Evolutionary conservation across 2,329 filamentous ascomycete species (phyloP), one percentile per base, ranked within the genome.

Genomic region (Cladosporium halotolerans): DNA sequence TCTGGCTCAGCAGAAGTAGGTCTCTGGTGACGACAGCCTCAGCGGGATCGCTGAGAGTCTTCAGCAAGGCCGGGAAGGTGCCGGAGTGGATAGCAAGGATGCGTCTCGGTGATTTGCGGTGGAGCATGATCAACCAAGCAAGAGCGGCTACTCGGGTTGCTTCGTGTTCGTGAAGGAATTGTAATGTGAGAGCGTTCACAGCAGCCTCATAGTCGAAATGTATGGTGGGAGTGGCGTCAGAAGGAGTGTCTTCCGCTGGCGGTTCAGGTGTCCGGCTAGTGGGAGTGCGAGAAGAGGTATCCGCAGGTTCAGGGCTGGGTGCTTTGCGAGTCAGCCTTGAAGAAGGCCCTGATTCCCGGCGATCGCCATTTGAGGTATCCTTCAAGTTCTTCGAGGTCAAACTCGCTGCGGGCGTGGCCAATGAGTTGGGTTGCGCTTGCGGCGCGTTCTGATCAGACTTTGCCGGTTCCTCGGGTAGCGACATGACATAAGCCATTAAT

Each of bases 41-140:
- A 7, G 92, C 88, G 7, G 92, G 89, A 69, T 99, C 93, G 0
- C 92, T 97, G 0, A 99, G 78, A 0, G 93, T 99, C 73, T 99
- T 99, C 32, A 99, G 82, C 31, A 99, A 76, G 16, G 92, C 93
- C 10, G 93, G 93, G 66, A 99, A 99, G 0, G 92, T 97, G 45
- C 92, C 93, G 65, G 97, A 93, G 60, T 97, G 96, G 66, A 96
- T 96, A 8, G 92, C 91, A 38, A 97, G 79, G 11, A 77, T 76
- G 68, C 96, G 96, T 50, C 86, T 82, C 0, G 93, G 93, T 3
- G 93, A 92, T 74, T 96, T 97, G 58, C 89, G 83, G 68, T 99
- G 93, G 39, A 99, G 78, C 92, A 97, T 97, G 55, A 97, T 93
- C 53, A 99, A 79, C 93, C 93, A 99, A 5, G 88, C 92, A 56